Percentiles rank a stretch among this genome's conserved stretches.
These are phyloP conservation scores for Kazachstania taianensis DNA, from an alignment of 805 yeast species.

Conservation along the genomic window DNA sequence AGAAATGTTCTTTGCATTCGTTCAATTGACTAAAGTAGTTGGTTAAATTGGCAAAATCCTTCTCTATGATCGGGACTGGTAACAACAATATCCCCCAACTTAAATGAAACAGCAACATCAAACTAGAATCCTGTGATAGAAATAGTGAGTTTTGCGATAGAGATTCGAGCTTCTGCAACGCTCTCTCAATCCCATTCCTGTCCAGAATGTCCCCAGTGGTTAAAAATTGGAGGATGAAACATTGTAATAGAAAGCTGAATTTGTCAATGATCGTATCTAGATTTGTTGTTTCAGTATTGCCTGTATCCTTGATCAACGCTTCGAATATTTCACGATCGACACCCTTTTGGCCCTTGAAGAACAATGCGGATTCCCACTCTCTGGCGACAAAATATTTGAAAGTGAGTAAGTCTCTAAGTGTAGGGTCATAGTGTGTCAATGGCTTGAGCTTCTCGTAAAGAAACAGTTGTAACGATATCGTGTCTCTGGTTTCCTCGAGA, in stretches of 20 bases:
- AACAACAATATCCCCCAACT: constrained; percentile 10
- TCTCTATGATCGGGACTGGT: not conserved
- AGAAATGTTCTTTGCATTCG: constrained; percentile 11
- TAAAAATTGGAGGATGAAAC: constrained; percentile 7
- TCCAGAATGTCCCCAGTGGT: not conserved
- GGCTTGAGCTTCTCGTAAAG: not conserved
- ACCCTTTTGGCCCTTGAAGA: not conserved
- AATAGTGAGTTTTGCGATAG: constrained; percentile 8
- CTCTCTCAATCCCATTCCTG: not conserved
- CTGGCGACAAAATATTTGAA: constrained; percentile 1
- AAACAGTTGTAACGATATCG: constrained; percentile 3
- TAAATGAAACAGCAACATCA: constrained; percentile 18
- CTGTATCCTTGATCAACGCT: not conserved
- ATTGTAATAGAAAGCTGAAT: constrained; percentile 8
- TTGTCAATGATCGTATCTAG: not conserved
- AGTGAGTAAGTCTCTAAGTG: not conserved
- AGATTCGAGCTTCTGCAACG: not conserved
- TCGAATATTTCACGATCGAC: not conserved
- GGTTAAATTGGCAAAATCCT: constrained; percentile 2
- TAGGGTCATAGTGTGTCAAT: not conserved
- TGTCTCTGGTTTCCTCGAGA: no score
- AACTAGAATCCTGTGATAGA: constrained; percentile 15
- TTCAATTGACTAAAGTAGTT: constrained; percentile 6
- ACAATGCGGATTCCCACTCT: constrained; percentile 2
- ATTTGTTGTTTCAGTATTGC: not conserved